These are phyloP conservation scores for Didymella pomorum DNA, from an alignment of 2,329 filamentous ascomycete genomes.

Conservation along the genomic window DNA sequence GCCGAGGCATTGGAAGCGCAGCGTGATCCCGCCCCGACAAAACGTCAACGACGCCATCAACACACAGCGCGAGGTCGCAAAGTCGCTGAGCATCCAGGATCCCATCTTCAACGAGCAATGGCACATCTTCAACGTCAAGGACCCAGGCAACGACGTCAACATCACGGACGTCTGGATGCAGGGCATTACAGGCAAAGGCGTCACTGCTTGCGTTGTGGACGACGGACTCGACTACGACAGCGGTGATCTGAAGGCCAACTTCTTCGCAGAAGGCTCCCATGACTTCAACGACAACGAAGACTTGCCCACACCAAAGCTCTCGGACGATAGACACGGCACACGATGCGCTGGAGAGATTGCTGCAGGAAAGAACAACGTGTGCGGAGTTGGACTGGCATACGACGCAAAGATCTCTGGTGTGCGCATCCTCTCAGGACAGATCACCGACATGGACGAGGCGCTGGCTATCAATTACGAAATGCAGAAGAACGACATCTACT, in stretches of 20 bases:
- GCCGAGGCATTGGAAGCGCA: slow-evolving; percentile 68
- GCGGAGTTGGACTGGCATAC: slow-evolving; percentile 95
- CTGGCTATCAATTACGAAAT: slow-evolving; percentile 90
- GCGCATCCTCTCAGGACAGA: slow-evolving; percentile 88
- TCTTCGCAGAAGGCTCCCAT: slow-evolving; percentile 90
- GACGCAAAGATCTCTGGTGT: slow-evolving; percentile 89
- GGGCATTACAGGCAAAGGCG: slow-evolving; percentile 87
- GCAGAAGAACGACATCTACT: slow-evolving; percentile 95
- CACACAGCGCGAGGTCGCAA: slow-evolving; percentile 51
- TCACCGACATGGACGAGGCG: slow-evolving; percentile 92
- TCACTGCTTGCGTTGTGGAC: slow-evolving; percentile 92
- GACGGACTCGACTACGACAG: slow-evolving; percentile 97
- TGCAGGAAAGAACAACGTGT: slow-evolving; percentile 90
- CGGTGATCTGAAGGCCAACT: slow-evolving; percentile 89
- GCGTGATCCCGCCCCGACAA: slow-evolving; percentile 41
- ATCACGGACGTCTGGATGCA: slow-evolving; percentile 93
- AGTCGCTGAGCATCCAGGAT: slow-evolving; percentile 77
- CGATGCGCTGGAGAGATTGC: slow-evolving; percentile 94
- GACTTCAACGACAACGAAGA: slow-evolving; percentile 90
- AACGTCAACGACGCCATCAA: slow-evolving; percentile 59
- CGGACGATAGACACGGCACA: slow-evolving; percentile 89
- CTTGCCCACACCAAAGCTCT: slow-evolving; percentile 81
- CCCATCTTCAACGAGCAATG: slow-evolving; percentile 95
- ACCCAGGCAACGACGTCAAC: slow-evolving; percentile 90
- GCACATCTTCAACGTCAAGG: slow-evolving; percentile 87